Evolutionary conservation across 2,329 filamentous ascomycete species (phyloP), one percentile per base, ranked within the genome.

Genomic region (Colletotrichum sp.): DNA sequence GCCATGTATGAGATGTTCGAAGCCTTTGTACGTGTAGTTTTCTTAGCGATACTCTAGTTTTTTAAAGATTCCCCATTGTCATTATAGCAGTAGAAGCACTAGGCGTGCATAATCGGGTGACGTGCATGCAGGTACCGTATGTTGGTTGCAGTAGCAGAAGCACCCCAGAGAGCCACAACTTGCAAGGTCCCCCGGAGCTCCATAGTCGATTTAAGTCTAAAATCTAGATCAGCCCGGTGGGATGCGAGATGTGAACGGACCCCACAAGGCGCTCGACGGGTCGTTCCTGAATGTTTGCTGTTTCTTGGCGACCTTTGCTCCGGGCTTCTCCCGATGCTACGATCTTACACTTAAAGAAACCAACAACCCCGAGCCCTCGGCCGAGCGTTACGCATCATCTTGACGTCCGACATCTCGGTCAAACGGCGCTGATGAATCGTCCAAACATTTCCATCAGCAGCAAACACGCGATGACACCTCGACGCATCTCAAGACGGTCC

Each of bases 1-100:
- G 22, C 66, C 71, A 32, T 70, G 59, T 30, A 74, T 74, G 71
- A 64, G 71, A 30, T 74, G 66, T 48, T 63, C 71, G 8, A 74
- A 74, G 32, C 44, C 66, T 27, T 34, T 70, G 15, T 59, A 70
- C 27, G 8, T 65, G 13, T 28, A n/a, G 27, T 32, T 61, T 28
- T n/a, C 19, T 30, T 60, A 64, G 59, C 39, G 59, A 72, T 8
- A 11, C 13, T 27, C n/a, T 39, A 34, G 59, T 48, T 48, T 48
- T 48, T n/a, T 4, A 36, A 22, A 73, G 27, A 67, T 60, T 57
- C 44, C 60, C 44, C 57, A 30, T 60, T 60, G 28, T 48, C 39
- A 6, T 60, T 60, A 2, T 60, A 32, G 15, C 8, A 60, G 28
- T 3, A 4, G 19, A 30, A 3, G 30, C 11, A 57, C 0, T 0